A percentile compares a stretch with the other conserved stretches of the same genome.
These are phyloP conservation scores for Dryas octopetala DNA, from an alignment of 306 rosid genomes.

Conservation along the genomic window DNA sequence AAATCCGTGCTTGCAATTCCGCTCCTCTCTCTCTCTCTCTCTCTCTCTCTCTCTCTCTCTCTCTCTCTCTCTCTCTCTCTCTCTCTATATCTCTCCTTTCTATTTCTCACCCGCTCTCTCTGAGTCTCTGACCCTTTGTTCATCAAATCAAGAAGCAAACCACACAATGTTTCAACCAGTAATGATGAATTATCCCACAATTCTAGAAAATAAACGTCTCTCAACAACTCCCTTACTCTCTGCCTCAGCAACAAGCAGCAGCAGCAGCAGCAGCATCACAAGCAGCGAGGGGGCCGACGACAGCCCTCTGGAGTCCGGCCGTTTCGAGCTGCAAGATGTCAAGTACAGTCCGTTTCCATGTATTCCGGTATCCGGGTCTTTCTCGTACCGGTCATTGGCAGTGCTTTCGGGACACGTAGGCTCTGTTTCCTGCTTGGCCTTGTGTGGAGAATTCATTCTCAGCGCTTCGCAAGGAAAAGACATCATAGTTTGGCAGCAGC, in stretches of 20 bases:
- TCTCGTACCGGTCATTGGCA: slow-evolving; percentile 55
- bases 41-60: slow-evolving; percentile 5
- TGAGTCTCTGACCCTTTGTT: neutral
- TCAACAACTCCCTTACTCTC: slow-evolving; percentile 38
- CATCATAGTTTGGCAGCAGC: slow-evolving; percentile 91
- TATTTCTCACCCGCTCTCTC: neutral
- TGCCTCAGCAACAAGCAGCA: slow-evolving; percentile 21
- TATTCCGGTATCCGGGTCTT: slow-evolving; percentile 35
- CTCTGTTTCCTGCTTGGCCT: slow-evolving; percentile 74
- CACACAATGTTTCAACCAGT: neutral
- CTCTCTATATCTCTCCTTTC: slow-evolving; percentile 2
- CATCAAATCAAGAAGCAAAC: neutral
- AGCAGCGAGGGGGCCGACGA: slow-evolving; percentile 47
- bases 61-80: slow-evolving; percentile 17
- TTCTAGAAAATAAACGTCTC: slow-evolving; percentile 30
- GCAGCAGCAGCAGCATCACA: slow-evolving; percentile 19
- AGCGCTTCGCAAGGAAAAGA: slow-evolving; percentile 90
- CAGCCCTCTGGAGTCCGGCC: slow-evolving; percentile 34
- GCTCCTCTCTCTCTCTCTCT: slow-evolving; percentile 23
- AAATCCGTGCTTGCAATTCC: slow-evolving; percentile 23
- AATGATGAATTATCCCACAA: slow-evolving; percentile 19
- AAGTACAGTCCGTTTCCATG: slow-evolving; percentile 11
- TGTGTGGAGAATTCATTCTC: slow-evolving; percentile 87
- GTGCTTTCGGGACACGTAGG: slow-evolving; percentile 78
- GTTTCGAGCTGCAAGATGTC: slow-evolving; percentile 29